Base-by-base conservation (phyloP, 768 basidiomycete genomes). In the Psilocybe tampanensis region DNA sequence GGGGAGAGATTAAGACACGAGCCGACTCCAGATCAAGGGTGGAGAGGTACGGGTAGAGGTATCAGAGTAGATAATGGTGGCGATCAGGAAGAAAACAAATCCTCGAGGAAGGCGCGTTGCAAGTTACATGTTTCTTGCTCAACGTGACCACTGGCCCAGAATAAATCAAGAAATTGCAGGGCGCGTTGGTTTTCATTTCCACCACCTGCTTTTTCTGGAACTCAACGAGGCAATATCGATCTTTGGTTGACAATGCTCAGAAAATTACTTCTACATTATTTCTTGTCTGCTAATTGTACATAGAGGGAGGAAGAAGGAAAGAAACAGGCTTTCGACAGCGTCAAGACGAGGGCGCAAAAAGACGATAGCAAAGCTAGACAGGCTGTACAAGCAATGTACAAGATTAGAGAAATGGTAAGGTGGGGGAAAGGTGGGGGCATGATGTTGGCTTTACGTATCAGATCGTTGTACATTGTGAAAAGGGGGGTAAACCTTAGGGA, bases 241-340 rank as follows among this genome's bases (percentile, higher is more conserved):
- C 47, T 9, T 23, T 48, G 22, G 32, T 48, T 48, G 47, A 48
- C 33, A 29, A 42, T 24, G 26, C 39, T 41, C 52, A 54, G n/a
- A 59, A 23, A 45, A 62, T 59, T 65, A 65, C 59, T 71, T 75
- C 74, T 77, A 80, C 74, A 76, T 76, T 77, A 76, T 71, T 68
- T 74, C 61, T 72, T 61, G 59, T 64, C 64, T 64, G 62, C 70
- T 78, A 75, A 53, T 76, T 65, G 72, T 80, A 79, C 77, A 80
- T 75, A 72, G 66, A 62, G 59, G 51, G 59, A 39, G 15, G n/a
- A 60, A 53, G 59, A 39, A 39, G 15, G 6, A 13, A 13, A 55
- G 65, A 68, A 72, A 66, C 67, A 63, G 65, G 69, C 62, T 66
- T 62, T 64, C 71, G 69, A 69, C 48, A 54, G 61, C 66, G 66